Base-by-base conservation (phyloP, 306 rosid genomes). In the Acacia melanoxylon region DNA sequence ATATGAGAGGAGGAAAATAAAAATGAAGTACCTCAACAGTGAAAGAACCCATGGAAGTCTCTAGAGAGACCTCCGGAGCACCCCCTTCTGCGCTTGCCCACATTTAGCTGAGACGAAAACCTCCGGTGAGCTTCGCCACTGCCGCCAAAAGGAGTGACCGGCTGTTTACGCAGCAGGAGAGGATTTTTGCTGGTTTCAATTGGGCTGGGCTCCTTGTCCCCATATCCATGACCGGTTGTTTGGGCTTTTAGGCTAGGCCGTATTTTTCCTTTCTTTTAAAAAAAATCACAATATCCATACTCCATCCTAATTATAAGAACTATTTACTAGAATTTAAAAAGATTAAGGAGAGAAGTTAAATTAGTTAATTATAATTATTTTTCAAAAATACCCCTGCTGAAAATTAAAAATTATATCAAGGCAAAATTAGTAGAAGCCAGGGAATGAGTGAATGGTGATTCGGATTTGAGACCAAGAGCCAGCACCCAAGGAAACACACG, bases 21-120 rank as follows among this genome's bases (percentile, higher is more conserved):
- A 51, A 54, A 20, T 22, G 4, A 65, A 78, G 76, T 78, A 95
- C 99, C 97, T 95, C 98, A 13, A 96, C 85, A 2, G 94, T 91
- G 87, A 95, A 89, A 72, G 97, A 84, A 17, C 99, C 99, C 98
- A 92, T 93, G 68, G 99, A 93, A 79, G 99, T 93, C 80, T 95
- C 99, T 9, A 93, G 92, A 79, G 94, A 92, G 27, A 93, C 98
- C 90, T 95, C 99, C 78, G 93, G 98, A 58, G 97, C 85, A 54
- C 94, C 98, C 82, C 97, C 98, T 86, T 92, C 98, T 2, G 94
- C 94, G 41, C 83, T 89, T 22, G 97, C 98, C 99, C 98, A 93
- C 99, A 95, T 95, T 83, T 87, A 80, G 11, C 76, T 2, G 51
- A n/a, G 66, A 41, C 61, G 54, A 12, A 25, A 61, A 42, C 56